phyloP scores from a whole-genome alignment of 2,329 filamentous ascomycete species.

The Tricladium varicosporioides region DNA sequence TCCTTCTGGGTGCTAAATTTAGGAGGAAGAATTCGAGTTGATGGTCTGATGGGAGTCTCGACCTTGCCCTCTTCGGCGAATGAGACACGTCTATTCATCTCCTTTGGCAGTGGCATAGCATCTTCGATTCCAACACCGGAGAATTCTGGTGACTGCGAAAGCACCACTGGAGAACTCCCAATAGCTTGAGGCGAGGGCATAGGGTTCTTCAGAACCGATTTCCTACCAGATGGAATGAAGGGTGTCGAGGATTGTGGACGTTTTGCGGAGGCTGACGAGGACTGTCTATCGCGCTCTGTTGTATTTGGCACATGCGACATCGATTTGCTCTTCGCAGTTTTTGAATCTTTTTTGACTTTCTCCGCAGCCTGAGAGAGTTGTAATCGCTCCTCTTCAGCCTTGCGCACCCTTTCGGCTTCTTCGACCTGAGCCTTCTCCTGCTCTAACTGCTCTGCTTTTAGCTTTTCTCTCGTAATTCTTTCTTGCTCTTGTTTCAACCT shows the following conservation, averaged over 20 bases:
- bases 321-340: constrained; percentile 1
- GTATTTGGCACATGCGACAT: constrained; percentile 9
- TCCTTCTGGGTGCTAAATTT: constrained; percentile 4
- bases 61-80: constrained; percentile 16
- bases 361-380: constrained; percentile 5
- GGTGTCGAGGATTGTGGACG: constrained; percentile 25
- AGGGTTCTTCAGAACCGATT: constrained; percentile 23
- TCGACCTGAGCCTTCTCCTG: constrained; percentile 19
- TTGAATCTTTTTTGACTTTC: constrained; percentile 4
- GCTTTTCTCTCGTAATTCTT: constrained; percentile 5
- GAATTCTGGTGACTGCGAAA: constrained; percentile 13
- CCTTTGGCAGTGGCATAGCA: constrained; percentile 23
- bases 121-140: constrained; percentile 23
- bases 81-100: constrained; percentile 19
- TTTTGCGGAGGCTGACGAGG: constrained; percentile 6
- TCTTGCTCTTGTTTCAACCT: constrained; percentile 7
- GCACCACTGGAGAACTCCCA: constrained; percentile 19
- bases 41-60: constrained; percentile 5
- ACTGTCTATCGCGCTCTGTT: background rate
- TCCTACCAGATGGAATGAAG: constrained; percentile 26
- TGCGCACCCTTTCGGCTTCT: constrained; percentile 10
- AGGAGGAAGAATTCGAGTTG: constrained; percentile 6
- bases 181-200: constrained; percentile 19
- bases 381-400: constrained; percentile 9
- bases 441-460: constrained; percentile 15